phyloP scores from a whole-genome alignment of 2,329 filamentous ascomycete genomes.

The Microcyclospora pomicola region DNA sequence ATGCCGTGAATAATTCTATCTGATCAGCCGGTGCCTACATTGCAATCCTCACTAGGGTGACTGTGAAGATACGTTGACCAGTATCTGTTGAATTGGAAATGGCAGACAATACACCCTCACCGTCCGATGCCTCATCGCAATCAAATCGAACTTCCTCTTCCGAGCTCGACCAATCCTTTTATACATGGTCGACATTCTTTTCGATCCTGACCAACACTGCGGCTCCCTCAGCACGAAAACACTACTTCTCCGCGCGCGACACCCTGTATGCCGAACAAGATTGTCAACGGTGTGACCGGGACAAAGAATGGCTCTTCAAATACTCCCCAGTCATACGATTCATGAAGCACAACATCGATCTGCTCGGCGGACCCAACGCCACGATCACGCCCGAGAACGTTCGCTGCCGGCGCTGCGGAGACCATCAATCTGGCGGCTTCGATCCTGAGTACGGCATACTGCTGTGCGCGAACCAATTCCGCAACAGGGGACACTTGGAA shows the following conservation, averaged over 20 bases:
- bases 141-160: slow-evolving; percentile 1
- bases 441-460: slow-evolving; percentile 75
- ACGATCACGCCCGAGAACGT: slow-evolving; percentile 62
- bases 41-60: too few species aligned
- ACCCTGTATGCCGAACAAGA: slow-evolving; percentile 61
- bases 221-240: slow-evolving; percentile 51
- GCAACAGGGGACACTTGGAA: slow-evolving; percentile 68
- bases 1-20: too few species aligned
- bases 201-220: slow-evolving; percentile 62
- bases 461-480: slow-evolving; percentile 83
- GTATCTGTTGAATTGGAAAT: neutral
- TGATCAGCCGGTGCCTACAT: too few species aligned
- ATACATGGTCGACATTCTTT: slow-evolving; percentile 73
- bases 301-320: slow-evolving; percentile 69
- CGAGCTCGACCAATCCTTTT: slow-evolving; percentile 25
- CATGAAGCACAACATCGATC: slow-evolving; percentile 64
- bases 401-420: slow-evolving; percentile 64
- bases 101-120: slow-evolving; percentile 1
- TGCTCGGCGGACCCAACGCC: slow-evolving; percentile 50
- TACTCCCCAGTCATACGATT: slow-evolving; percentile 81
- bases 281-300: slow-evolving; percentile 66
- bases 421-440: slow-evolving; percentile 68
- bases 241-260: slow-evolving; percentile 69
- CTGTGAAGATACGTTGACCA: too few species aligned
- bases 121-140: neutral